Evolutionary conservation across 768 basidiomycete species (phyloP), one percentile per base, ranked within the genome.

Genomic region (Rhodotorula sphaerocarpa): DNA sequence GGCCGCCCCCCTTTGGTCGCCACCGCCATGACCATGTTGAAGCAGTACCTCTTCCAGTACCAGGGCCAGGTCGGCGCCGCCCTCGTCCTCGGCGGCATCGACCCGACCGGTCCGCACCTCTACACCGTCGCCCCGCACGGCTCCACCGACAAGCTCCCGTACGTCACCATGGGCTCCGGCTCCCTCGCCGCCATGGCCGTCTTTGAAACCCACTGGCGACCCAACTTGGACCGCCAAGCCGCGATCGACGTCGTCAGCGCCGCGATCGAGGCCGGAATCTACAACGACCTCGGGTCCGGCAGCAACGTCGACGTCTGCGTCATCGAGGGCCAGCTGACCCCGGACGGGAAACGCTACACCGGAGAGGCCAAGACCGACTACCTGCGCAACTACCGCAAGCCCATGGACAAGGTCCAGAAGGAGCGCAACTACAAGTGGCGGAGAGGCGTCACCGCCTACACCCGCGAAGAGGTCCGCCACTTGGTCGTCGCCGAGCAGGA

Each of bases 21-120:
- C 54, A 95, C 95, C 0, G 95, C 93, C 9, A 96, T 99, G 93
- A 96, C 93, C 7, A 88, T 96, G 90, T 79, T 96, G 69, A 96
- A 97, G 77, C 92, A 93, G 75, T 87, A 86, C 80, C 84, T 97
- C 43, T 95, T 86, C 79, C 79, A 81, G 89, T 82, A 97, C 75
- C 90, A 95, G 76, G 95, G 95, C 0, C 83, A 92, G 1, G 78
- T 99, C 56, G 93, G 95, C 34, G 95, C 95, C 0, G 90, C 93
- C 12, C 84, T 99, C 39, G 93, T 99, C 18, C 82, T 99, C 36
- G 95, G 91, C 2, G 95, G 95, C 28, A 90, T 95, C n/a, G 95
- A 99, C 75, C 74, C 83, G 16, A 90, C 89, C 5, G 95, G 95
- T 21, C 82, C 92, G 16, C 91, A 97, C 61, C 83, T 99, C 20